Evolutionary conservation across 2,329 filamentous ascomycete species (phyloP).

Genomic region (Dothistroma pini): DNA sequence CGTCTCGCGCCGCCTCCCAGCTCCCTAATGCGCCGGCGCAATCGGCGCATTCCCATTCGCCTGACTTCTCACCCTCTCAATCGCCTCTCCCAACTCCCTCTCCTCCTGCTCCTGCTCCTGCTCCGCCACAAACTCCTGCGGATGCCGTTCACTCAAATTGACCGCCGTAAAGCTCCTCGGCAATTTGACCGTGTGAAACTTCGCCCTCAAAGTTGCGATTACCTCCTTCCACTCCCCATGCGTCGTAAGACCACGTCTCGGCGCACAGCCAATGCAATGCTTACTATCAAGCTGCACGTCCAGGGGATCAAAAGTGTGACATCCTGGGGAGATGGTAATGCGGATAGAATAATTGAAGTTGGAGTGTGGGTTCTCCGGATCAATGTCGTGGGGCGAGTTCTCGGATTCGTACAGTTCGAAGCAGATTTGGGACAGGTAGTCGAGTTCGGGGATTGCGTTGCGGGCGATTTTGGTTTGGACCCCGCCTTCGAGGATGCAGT

Average conservation of each 20-base stretch:
- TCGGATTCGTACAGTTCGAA: conserved; percentile 98
- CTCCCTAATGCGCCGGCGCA: conserved; percentile 26
- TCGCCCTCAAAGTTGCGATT: conserved; percentile 90
- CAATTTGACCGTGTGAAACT: conserved; percentile 73
- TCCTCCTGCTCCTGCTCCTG: conserved; percentile 9
- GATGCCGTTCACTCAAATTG: conserved; percentile 48
- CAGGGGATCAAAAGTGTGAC: conserved; percentile 92
- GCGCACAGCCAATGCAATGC: conserved; percentile 92
- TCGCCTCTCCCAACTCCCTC: conserved; percentile 14
- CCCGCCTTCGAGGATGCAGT: conserved; percentile 95
- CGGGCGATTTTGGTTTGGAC: conserved; percentile 96
- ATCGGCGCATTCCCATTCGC: conserved; percentile 23
- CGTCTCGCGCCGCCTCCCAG: conserved; percentile 25
- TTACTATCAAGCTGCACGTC: conserved; percentile 95
- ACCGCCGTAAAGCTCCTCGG: conserved; percentile 51
- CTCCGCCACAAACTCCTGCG: conserved; percentile 39
- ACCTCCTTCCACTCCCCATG: conserved; percentile 96
- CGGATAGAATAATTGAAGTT: conserved; percentile 88
- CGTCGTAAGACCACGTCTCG: conserved; percentile 80
- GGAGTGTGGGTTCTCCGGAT: conserved; percentile 43
- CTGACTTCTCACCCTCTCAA: conserved; percentile 42
- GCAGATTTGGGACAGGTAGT: conserved; percentile 96
- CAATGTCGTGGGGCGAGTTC: conserved; percentile 60
- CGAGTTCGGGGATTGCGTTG: conserved; percentile 91
- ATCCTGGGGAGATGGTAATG: conserved; percentile 92